These are phyloP conservation scores for Lippia alba DNA, from an alignment of 305 asterid species.

Conservation along the genomic window DNA sequence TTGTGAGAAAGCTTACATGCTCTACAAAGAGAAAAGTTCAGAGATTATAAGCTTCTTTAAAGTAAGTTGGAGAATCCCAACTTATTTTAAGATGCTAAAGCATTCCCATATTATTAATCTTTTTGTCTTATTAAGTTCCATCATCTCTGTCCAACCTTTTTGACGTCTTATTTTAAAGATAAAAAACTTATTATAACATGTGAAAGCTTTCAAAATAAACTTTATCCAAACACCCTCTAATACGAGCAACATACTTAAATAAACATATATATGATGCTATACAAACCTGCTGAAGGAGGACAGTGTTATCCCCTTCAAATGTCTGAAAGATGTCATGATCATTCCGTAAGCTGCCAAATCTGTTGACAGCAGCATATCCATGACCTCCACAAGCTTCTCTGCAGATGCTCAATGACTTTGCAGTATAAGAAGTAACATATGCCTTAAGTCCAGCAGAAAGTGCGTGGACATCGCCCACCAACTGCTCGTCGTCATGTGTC, in stretches of 20 bases:
- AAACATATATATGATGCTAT: conserved; percentile 13
- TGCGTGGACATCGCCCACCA: conserved; percentile 84
- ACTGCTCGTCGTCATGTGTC: conserved; percentile 76
- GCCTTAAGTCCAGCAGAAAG: conserved; percentile 97
- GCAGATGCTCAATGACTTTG: conserved; percentile 81
- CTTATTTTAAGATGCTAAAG: no score
- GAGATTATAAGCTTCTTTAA: no score
- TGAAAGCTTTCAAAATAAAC: background rate
- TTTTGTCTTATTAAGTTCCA: no score
- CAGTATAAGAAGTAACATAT: conserved; percentile 87
- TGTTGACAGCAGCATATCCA: conserved; percentile 96
- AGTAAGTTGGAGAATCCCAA: no score
- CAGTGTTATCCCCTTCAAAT: conserved; percentile 98
- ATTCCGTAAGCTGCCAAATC: conserved; percentile 94
- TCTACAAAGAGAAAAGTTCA: no score
- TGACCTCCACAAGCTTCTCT: conserved; percentile 99
- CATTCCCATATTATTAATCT: no score
- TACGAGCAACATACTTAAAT: background rate
- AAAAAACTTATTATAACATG: background rate
- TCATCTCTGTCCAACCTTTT: no score
- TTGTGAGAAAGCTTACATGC: no score
- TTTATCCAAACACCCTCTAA: no score
- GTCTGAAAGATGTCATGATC: conserved; percentile 98
- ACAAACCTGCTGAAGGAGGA: conserved; percentile 90
- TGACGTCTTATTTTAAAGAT: no score